Conservation (phyloP, 345 rosid species). For the Erodium maritimum region DNA sequence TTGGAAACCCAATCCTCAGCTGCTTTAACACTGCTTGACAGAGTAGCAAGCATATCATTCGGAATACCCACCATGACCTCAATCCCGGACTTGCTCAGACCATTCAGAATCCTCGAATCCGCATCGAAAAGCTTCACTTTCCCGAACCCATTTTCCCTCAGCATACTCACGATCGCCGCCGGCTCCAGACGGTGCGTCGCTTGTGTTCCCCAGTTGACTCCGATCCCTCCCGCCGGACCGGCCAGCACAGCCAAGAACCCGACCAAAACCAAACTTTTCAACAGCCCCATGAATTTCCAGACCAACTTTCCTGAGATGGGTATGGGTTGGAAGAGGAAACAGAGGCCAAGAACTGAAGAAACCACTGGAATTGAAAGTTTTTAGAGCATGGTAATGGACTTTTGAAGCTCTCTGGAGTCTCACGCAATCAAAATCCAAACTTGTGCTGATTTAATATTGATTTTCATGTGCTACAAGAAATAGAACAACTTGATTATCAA, state of each 20-base stretch:
- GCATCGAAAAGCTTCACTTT: constrained; percentile 96
- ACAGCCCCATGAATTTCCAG: too few species aligned
- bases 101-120: constrained; percentile 49
- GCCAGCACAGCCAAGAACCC: constrained; percentile 5
- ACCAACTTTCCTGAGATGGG: too few species aligned
- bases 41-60: constrained; percentile 64
- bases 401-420: too few species aligned
- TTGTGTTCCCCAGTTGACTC: constrained; percentile 96
- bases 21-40: constrained; percentile 57
- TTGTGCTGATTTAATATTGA: too few species aligned
- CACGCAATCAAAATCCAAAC: too few species aligned
- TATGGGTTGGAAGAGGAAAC: too few species aligned
- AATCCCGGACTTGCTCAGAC: constrained; percentile 58
- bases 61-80: constrained; percentile 99
- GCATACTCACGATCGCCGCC: constrained; percentile 51
- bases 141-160: constrained; percentile 58
- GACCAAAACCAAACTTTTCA: too few species aligned
- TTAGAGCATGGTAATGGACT: too few species aligned
- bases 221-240: constrained; percentile 38
- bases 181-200: constrained; percentile 69
- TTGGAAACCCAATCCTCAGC: constrained; percentile 92
- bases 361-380: too few species aligned
- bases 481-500: too few species aligned
- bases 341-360: too few species aligned
- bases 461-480: too few species aligned